Conservation (phyloP, 768 basidiomycete species). For the Amanita muscaria region DNA sequence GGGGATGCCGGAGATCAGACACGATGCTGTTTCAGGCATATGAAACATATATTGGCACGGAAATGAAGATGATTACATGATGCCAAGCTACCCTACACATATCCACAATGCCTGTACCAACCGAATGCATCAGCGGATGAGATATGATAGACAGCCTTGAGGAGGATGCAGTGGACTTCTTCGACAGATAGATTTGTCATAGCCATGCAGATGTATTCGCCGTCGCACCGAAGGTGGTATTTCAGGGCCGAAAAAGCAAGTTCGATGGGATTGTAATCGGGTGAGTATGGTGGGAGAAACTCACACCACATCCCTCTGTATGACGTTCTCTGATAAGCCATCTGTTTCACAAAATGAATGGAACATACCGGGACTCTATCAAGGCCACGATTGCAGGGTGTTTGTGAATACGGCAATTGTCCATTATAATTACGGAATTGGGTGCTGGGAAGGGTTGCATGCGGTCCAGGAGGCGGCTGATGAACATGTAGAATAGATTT, state of each 20-base stretch:
- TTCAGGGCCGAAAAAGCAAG: constrained; percentile 9
- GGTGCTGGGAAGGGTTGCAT: constrained; percentile 2
- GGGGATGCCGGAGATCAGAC: too few relatives aligned
- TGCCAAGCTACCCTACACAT: too few relatives aligned
- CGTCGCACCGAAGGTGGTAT: constrained; percentile 1
- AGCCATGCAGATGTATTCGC: background rate
- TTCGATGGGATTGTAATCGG: constrained; percentile 10
- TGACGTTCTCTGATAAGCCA: background rate
- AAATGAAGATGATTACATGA: too few relatives aligned
- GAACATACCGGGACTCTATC: background rate
- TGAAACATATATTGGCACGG: too few relatives aligned
- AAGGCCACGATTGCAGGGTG: background rate
- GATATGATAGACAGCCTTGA: background rate
- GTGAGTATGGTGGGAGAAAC: constrained; percentile 9
- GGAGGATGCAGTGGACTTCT: background rate
- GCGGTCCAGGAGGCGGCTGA: background rate
- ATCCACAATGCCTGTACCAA: constrained; percentile 6
- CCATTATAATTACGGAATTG: constrained; percentile 2
- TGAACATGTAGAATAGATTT: background rate
- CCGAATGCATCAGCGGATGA: background rate
- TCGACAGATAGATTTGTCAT: background rate
- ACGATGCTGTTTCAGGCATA: too few relatives aligned
- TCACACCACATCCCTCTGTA: constrained; percentile 5
- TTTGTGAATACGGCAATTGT: constrained; percentile 4
- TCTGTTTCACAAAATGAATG: background rate